A percentile compares a stretch with the other conserved stretches of the same genome.
Evolutionary conservation across 176 grass and related monocot species (phyloP).

Genomic region (Avena eriantha): DNA sequence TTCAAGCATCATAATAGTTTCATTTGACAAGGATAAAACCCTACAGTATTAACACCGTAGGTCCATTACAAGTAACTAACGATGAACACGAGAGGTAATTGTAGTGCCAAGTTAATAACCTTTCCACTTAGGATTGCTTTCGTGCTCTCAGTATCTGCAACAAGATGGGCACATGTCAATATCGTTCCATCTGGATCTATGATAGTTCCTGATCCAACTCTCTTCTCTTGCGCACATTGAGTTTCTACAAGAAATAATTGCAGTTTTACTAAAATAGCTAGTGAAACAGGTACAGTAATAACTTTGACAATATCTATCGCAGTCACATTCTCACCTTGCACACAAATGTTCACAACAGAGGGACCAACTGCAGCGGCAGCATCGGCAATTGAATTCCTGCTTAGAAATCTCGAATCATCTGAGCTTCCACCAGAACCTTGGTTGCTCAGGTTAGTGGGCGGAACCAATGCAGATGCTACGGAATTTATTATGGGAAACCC

Average conservation of each 20-base stretch:
- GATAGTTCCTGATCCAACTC: conserved; percentile 82
- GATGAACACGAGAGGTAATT: conserved; percentile 22
- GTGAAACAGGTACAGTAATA: neutral
- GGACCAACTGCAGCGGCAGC: conserved; percentile 71
- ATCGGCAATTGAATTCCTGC: conserved; percentile 69
- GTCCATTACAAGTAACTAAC: neutral
- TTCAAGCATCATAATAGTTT: conserved; percentile 14
- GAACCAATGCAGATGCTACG: conserved; percentile 40
- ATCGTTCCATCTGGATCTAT: conserved; percentile 83
- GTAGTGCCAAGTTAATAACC: conserved; percentile 45
- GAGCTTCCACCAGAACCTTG: conserved; percentile 47
- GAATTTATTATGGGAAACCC: conserved; percentile 42
- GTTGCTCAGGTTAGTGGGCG: conserved; percentile 37
- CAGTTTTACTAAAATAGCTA: conserved; percentile 28
- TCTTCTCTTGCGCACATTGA: conserved; percentile 33
- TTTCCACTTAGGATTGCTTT: conserved; percentile 49
- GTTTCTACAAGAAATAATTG: conserved; percentile 48
- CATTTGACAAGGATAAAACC: neutral
- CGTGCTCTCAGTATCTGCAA: conserved; percentile 49
- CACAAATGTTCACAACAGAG: conserved; percentile 79
- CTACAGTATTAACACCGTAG: neutral
- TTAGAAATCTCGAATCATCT: conserved; percentile 61
- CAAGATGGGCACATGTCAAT: conserved; percentile 90
- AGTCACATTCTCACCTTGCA: conserved; percentile 45
- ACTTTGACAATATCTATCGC: neutral